phyloP scores from a whole-genome alignment of 495 filamentous ascomycete genomes.

The Neurospora tetrasperma region DNA sequence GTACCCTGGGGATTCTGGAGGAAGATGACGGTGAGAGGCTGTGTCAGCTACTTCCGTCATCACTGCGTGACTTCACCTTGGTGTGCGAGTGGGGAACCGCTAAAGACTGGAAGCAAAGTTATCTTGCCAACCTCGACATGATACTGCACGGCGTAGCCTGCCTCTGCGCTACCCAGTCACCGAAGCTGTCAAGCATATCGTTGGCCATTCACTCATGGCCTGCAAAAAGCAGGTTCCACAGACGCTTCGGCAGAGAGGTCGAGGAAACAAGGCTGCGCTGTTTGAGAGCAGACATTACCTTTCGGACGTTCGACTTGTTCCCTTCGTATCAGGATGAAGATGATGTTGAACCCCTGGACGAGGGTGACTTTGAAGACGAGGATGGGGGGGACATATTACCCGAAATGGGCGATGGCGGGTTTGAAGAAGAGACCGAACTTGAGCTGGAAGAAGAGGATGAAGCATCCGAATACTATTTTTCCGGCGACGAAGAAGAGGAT shows the following conservation, averaged over 20 bases:
- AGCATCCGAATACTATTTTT: slow-evolving; percentile 27
- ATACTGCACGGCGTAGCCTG: slow-evolving; percentile 22
- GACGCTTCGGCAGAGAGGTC: slow-evolving; percentile 21
- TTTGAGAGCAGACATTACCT: slow-evolving; percentile 17
- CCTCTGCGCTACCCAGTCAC: slow-evolving; percentile 13
- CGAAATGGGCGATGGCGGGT: not conserved
- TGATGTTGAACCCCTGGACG: slow-evolving; percentile 11
- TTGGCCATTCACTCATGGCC: slow-evolving; percentile 29
- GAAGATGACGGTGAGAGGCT: slow-evolving; percentile 26
- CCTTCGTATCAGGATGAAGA: slow-evolving; percentile 25
- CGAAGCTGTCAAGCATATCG: slow-evolving; percentile 16
- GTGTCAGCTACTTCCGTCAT: slow-evolving; percentile 19
- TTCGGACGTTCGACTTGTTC: slow-evolving; percentile 22
- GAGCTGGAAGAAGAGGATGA: slow-evolving; percentile 29
- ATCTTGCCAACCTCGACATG: slow-evolving; percentile 24
- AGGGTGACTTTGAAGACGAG: slow-evolving; percentile 11
- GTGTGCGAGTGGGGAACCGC: slow-evolving; percentile 26
- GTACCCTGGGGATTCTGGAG: slow-evolving; percentile 24
- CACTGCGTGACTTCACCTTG: slow-evolving; percentile 21
- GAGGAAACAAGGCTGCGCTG: slow-evolving; percentile 16
- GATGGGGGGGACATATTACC: slow-evolving; percentile 6
- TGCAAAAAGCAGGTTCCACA: slow-evolving; percentile 20
- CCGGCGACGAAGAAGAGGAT: slow-evolving; percentile 23
- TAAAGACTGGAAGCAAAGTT: slow-evolving; percentile 25
- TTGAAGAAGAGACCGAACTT: slow-evolving; percentile 10